These are phyloP conservation scores for Triticum monococcum DNA, from an alignment of 176 grass and related monocot genomes.

Conservation along the genomic window DNA sequence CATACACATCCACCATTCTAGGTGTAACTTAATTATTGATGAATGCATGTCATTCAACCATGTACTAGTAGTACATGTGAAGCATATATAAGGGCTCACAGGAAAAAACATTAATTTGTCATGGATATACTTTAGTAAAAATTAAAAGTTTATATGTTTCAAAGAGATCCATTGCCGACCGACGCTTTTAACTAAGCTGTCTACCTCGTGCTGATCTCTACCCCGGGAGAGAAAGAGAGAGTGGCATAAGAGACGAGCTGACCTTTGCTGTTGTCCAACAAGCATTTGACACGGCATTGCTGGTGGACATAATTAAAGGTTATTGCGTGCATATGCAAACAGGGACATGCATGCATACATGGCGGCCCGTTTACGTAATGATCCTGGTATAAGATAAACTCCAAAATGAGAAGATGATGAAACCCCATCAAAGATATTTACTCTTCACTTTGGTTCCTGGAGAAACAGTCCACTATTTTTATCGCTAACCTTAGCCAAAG, in stretches of 20 bases:
- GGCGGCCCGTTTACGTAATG: conserved; percentile 32
- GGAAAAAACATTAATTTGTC: no score
- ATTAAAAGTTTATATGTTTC: no score
- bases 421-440: neutral
- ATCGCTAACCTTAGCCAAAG: neutral
- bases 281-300: conserved; percentile 32
- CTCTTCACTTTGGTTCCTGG: neutral
- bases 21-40: no score
- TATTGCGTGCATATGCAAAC: neutral
- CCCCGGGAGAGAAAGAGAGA: neutral
- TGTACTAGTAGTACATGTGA: no score
- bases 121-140: no score
- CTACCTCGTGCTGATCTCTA: conserved; percentile 24
- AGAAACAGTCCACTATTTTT: neutral
- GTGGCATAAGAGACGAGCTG: conserved; percentile 2
- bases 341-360: neutral
- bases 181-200: neutral
- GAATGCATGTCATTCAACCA: no score
- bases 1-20: no score
- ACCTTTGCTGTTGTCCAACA: conserved; percentile 28
- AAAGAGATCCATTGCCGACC: no score
- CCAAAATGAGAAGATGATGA: neutral
- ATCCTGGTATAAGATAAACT: neutral
- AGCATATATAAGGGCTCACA: no score
- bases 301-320: conserved; percentile 21